These are phyloP conservation scores for Aspergillus sojae DNA, from an alignment of 2,329 filamentous ascomycete genomes.

Conservation along the genomic window DNA sequence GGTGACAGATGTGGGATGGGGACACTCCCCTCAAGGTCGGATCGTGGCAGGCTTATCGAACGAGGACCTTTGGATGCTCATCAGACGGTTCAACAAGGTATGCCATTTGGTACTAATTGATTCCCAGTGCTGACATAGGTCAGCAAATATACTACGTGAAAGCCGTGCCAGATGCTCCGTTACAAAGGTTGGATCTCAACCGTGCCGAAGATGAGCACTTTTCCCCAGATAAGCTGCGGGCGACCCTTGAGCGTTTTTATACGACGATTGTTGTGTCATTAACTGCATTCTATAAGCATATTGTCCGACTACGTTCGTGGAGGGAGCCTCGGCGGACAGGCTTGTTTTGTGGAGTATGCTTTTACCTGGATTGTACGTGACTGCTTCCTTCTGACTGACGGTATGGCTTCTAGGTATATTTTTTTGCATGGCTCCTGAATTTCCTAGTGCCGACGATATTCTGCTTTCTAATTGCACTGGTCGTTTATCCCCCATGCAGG, in stretches of 20 bases:
- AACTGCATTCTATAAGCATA: conserved; percentile 70
- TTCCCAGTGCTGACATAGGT: conserved; percentile 24
- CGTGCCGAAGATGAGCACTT: conserved; percentile 83
- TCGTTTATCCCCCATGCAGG: conserved; percentile 66
- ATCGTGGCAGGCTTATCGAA: conserved; percentile 55
- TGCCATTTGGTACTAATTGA: background rate
- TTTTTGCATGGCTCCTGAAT: conserved; percentile 71
- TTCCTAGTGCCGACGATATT: conserved; percentile 66
- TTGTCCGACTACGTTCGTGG: conserved; percentile 78
- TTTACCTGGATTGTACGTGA: conserved; percentile 48
- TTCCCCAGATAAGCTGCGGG: conserved; percentile 78
- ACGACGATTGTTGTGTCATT: conserved; percentile 74
- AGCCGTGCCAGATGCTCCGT: conserved; percentile 60
- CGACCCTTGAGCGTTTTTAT: conserved; percentile 77
- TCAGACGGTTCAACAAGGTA: conserved; percentile 75
- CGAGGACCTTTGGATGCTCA: conserved; percentile 72
- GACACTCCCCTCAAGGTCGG: conserved; percentile 7
- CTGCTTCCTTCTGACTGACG: background rate
- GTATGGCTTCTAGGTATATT: conserved; percentile 48
- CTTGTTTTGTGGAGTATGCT: conserved; percentile 25
- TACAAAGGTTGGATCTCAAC: conserved; percentile 76
- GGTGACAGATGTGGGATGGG: conserved; percentile 20
- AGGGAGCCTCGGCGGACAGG: conserved; percentile 69
- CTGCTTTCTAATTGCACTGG: conserved; percentile 63
- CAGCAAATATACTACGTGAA: conserved; percentile 73